A percentile compares a stretch with the other conserved stretches of the same genome.
Conservation (phyloP, 345 rosid genomes). For the Jatropha curcas region DNA sequence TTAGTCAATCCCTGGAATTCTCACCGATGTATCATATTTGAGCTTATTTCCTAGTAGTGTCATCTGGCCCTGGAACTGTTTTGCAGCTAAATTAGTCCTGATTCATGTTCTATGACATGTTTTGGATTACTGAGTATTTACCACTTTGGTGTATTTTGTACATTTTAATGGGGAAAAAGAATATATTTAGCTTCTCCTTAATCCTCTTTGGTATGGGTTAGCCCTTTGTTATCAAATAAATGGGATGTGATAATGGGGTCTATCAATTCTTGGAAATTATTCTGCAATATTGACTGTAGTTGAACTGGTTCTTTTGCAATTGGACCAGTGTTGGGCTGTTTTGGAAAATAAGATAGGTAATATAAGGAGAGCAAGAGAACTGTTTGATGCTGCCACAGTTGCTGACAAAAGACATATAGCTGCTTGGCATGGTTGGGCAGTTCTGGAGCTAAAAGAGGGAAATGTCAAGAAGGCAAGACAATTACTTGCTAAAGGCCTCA, state of each 20-base stretch:
- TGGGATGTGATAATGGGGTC: background rate
- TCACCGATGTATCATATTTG: too few relatives aligned
- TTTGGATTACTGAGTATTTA: too few relatives aligned
- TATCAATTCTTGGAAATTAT: background rate
- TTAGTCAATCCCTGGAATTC: background rate
- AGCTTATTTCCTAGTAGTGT: too few relatives aligned
- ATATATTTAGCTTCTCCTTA: too few relatives aligned
- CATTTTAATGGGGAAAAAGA: too few relatives aligned
- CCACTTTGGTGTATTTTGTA: too few relatives aligned
- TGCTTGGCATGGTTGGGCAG: conserved; percentile 99
- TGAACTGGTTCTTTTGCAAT: conserved; percentile 7
- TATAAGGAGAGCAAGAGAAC: conserved; percentile 77
- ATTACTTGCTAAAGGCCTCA: conserved; percentile 83
- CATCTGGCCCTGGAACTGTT: too few relatives aligned
- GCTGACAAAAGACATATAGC: conserved; percentile 89
- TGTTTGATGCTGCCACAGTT: conserved; percentile 95
- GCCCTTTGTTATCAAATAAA: too few relatives aligned
- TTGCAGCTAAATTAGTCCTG: too few relatives aligned
- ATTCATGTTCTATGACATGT: too few relatives aligned
- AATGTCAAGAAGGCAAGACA: conserved; percentile 93
- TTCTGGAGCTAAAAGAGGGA: conserved; percentile 87
- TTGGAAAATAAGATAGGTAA: conserved; percentile 83
- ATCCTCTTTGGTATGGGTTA: too few relatives aligned
- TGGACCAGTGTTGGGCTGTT: conserved; percentile 95
- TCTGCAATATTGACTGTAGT: background rate